Conservation (phyloP, 164 flowering plant species). For the Akebia trifoliata region DNA sequence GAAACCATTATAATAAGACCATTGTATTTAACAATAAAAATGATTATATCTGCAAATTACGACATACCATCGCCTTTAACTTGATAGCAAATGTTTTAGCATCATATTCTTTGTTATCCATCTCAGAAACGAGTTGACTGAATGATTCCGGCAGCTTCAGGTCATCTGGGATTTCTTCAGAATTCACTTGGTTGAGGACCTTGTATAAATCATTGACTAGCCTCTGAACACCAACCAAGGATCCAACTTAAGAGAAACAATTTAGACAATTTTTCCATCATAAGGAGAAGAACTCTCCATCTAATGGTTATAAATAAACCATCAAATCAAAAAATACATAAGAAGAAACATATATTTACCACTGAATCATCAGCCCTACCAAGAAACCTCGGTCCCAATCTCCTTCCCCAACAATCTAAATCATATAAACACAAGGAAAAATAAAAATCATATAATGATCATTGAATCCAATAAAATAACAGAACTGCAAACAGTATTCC, state of each 20-base stretch:
- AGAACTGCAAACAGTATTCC: not conserved
- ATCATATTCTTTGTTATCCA: conserved; percentile 73
- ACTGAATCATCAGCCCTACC: conserved; percentile 79
- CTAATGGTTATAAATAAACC: conserved; percentile 46
- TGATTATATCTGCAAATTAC: not conserved
- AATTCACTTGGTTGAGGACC: conserved; percentile 70
- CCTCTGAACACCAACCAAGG: conserved; percentile 48
- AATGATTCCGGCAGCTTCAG: conserved; percentile 72
- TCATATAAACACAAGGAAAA: not conserved
- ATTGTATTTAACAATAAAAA: too few relatives aligned
- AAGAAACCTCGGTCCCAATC: conserved; percentile 86
- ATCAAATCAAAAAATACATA: conserved; percentile 23
- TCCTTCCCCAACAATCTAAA: conserved; percentile 93
- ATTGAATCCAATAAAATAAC: not conserved
- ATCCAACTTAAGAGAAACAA: conserved; percentile 6
- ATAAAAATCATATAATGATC: not conserved
- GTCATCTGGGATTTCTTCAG: conserved; percentile 67
- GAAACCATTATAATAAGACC: too few relatives aligned
- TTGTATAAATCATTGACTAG: conserved; percentile 71
- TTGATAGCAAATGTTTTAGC: conserved; percentile 71
- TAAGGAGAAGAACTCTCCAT: not conserved
- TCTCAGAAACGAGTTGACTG: conserved; percentile 67
- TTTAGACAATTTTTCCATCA: conserved; percentile 2
- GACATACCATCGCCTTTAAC: conserved; percentile 78
- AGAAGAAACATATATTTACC: conserved; percentile 36